Base-by-base conservation (phyloP, 352 stramenopile species). In the Globisporangium cystogenes region DNA sequence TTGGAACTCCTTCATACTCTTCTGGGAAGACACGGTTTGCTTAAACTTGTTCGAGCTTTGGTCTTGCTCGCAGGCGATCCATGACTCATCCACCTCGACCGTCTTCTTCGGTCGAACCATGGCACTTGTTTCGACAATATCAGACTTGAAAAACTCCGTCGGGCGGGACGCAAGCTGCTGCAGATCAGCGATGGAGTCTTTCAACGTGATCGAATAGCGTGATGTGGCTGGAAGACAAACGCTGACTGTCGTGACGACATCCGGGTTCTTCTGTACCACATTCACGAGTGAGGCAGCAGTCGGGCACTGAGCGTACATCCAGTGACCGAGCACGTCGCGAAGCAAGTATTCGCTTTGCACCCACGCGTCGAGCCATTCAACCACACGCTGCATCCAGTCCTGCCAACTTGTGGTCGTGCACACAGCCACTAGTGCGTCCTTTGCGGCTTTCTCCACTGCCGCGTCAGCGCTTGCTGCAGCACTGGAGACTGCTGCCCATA, bases 311-410 rank as follows among this genome's bases (percentile, higher is more conserved):
- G 73, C 74, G 35, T 85, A 59, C 20, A 87, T 31, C 81, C 81
- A 91, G 51, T 89, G 77, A 0, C 81, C 73, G 0, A 87, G 48
- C 6, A 89, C 74, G 26, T 91, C 77, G 5, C 76, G 72, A 6
- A 72, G 21, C 1, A 87, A 35, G 20, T 87, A 57, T 11, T 89
- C 81, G 23, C 79, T 85, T 0, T 15, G 45, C 16, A 56, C 65
- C 81, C 76, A 89, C n/a, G 50, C 51, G 2, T 64, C 41, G 0
- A 91, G 54, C 81, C 81, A 91, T 35, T 72, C 53, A 14, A 75
- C 51, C 1, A 89, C 67, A 33, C 51, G 55, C 23, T 86, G 70
- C 55, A 91, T 77, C 81, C 81, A 91, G 11, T 45, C 33, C 18
- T 74, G 51, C 77, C 78, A 91, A 29, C 48, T 48, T 0, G 60